Base-by-base conservation (phyloP, 2,329 filamentous ascomycete species). In the Fusarium sp. region DNA sequence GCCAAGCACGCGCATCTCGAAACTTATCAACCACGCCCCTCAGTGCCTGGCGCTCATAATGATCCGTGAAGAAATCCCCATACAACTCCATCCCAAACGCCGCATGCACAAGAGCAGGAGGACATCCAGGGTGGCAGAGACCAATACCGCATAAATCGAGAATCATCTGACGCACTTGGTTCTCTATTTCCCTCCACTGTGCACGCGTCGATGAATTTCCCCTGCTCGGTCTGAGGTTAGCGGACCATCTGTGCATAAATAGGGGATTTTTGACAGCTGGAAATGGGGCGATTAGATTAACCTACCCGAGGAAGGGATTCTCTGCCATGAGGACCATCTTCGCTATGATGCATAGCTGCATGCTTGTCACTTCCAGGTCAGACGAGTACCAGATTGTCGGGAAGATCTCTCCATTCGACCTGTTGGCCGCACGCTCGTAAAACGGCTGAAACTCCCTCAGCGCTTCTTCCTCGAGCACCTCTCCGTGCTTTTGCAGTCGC, bases 21-120 rank as follows among this genome's bases (percentile, higher is more conserved):
- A 83, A 84, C 46, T 79, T 82, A 48, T 84, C 82, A 6, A 79
- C 78, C 5, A 81, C 81, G 0, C 74, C 79, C 17, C 76, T 76
- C 71, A 81, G 56, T 2, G 79, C 79, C 20, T 71, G 69, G 2
- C 79, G 71, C 58, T 81, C 79, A 45, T 79, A 80, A 11, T 71
- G 73, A 52, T 81, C 79, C 3, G 79, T 80, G 60, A 81, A 81
- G 46, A 79, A 81, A 50, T 81, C 79, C 1, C 79, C 78, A 26
- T 81, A 81, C n/a, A 81, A 59, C 69, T 80, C 77, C 62, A 81
- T 80, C 6, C 79, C 78, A 35, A 81, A 78, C 1, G 77, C 78
- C 0, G 79, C 77, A 8, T 81, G 79, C 4, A 81, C 76, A 4
- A 81, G 72, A 2, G 78, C 79, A 0, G 79, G 79, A 0, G 79